Conservation (phyloP, 352 stramenopile species). For the Phytophthora sp. region DNA sequence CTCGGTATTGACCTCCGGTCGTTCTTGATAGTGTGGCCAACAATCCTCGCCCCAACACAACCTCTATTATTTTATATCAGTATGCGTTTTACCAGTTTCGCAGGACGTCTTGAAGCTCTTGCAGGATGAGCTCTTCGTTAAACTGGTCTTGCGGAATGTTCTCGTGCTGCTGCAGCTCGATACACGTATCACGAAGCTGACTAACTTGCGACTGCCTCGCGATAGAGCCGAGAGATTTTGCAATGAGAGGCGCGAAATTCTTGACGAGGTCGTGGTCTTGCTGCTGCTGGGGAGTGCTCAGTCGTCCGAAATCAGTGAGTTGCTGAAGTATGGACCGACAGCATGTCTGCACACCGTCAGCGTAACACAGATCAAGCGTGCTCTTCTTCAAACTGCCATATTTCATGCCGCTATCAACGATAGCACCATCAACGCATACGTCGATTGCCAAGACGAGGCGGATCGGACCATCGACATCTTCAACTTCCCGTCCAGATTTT, state of each 20-base stretch:
- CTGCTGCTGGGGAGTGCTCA: constrained; percentile 58
- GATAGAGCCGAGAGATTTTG: constrained; percentile 53
- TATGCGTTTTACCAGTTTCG: constrained; percentile 37
- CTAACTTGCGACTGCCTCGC: constrained; percentile 30
- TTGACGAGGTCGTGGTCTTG: constrained; percentile 59
- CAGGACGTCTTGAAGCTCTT: constrained; percentile 36
- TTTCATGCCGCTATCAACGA: constrained; percentile 35
- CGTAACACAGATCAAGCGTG: constrained; percentile 56
- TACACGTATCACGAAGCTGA: neutral
- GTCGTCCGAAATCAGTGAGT: constrained; percentile 44
- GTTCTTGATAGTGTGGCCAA: constrained; percentile 46
- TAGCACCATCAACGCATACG: constrained; percentile 36
- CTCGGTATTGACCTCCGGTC: constrained; percentile 16
- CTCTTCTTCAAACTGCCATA: constrained; percentile 65
- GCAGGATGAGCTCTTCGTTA: constrained; percentile 35
- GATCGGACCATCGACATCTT: constrained; percentile 7
- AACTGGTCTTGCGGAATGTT: constrained; percentile 15
- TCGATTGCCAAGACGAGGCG: constrained; percentile 65
- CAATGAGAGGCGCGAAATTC: constrained; percentile 62
- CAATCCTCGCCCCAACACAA: constrained; percentile 25
- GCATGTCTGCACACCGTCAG: constrained; percentile 40
- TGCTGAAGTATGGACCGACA: constrained; percentile 55
- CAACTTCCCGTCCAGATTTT: constrained; percentile 5
- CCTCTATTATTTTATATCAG: constrained; percentile 16
- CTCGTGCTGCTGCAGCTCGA: neutral